Percentiles rank a stretch among this genome's conserved stretches.
Evolutionary conservation across 2,329 filamentous ascomycete species (phyloP).

Genomic region (Chaetothyriales sp.): DNA sequence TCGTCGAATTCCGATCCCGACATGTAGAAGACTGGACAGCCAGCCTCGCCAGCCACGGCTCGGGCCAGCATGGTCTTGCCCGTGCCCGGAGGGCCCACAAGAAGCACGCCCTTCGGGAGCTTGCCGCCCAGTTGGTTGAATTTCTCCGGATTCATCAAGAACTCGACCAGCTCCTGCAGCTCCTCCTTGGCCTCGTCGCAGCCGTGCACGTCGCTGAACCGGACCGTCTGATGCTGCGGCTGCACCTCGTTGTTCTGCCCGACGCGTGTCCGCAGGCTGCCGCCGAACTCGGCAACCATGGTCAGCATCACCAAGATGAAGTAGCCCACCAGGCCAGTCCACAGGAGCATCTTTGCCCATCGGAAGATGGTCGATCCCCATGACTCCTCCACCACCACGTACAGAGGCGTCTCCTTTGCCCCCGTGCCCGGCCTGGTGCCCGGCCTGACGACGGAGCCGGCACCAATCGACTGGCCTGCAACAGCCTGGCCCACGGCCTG

Average conservation of each 20-base stretch:
- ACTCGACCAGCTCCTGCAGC: conserved; percentile 91
- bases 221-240: conserved; percentile 79
- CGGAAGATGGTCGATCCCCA: conserved; percentile 67
- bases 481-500: conserved; percentile 73
- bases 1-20: conserved; percentile 98
- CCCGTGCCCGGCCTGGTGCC: conserved; percentile 47
- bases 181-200: conserved; percentile 98
- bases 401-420: conserved; percentile 70
- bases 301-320: conserved; percentile 66
- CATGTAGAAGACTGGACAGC: conserved; percentile 99
- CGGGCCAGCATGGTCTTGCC: conserved; percentile 93
- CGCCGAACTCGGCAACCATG: conserved; percentile 68
- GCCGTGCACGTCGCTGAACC: conserved; percentile 88
- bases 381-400: conserved; percentile 91
- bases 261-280: conserved; percentile 52
- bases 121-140: conserved; percentile 93
- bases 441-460: conserved; percentile 42
- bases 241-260: conserved; percentile 69
- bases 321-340: conserved; percentile 67
- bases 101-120: conserved; percentile 86
- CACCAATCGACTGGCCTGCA: conserved; percentile 51
- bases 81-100: conserved; percentile 90
- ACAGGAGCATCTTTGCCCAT: conserved; percentile 76
- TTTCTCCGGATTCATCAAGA: conserved; percentile 80
- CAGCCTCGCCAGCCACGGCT: conserved; percentile 90